These are phyloP conservation scores for Hanseniaspora valbyensis DNA, from an alignment of 805 yeast species.

Conservation along the genomic window DNA sequence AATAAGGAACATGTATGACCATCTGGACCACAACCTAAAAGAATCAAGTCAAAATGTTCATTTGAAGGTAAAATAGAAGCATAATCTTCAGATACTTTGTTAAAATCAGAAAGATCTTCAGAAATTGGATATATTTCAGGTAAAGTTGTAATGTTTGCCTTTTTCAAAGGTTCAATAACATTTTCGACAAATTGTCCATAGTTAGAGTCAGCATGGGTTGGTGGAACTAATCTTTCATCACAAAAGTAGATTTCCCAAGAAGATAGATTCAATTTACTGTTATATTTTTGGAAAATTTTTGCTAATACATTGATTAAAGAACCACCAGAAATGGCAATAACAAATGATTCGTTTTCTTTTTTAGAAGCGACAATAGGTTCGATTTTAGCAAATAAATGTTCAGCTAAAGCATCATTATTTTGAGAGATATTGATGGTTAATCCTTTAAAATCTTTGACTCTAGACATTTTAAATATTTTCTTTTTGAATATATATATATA, in stretches of 20 bases:
- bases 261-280: conserved; percentile 46
- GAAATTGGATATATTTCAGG: conserved; percentile 62
- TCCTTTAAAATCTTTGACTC: background rate
- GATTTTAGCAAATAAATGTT: conserved; percentile 6
- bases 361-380: background rate
- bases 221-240: conserved; percentile 83
- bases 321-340: conserved; percentile 83
- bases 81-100: conserved; percentile 54
- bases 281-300: conserved; percentile 43
- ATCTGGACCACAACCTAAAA: conserved; percentile 90
- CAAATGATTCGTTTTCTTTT: conserved; percentile 37
- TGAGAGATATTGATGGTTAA: conserved; percentile 6
- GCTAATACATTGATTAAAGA: conserved; percentile 63
- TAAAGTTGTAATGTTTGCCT: conserved; percentile 20
- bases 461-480: background rate
- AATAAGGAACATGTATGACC: conserved; percentile 91
- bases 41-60: conserved; percentile 44
- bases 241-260: conserved; percentile 77
- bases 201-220: conserved; percentile 74
- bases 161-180: conserved; percentile 35
- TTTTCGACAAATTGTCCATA: conserved; percentile 63
- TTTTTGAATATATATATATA: background rate
- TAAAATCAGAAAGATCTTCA: conserved; percentile 42
- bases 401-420: conserved; percentile 7
- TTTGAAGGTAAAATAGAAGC: conserved; percentile 43